Evolutionary conservation across 495 filamentous ascomycete species (phyloP).

Genomic region (Hypoxylon perforatum): DNA sequence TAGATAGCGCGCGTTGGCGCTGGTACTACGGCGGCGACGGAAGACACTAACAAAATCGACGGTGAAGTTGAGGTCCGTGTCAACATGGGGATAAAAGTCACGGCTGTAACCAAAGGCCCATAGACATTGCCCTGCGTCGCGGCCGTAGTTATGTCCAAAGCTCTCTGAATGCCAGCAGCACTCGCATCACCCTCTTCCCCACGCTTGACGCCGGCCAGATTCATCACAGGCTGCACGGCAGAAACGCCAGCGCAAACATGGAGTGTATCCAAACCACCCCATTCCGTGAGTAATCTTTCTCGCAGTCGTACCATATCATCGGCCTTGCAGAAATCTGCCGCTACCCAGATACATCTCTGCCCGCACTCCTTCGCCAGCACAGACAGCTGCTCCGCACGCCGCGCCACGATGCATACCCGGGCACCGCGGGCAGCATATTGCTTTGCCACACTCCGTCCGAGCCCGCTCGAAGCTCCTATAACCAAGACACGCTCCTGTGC

Average conservation of each 20-base stretch:
- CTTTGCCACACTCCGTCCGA: conserved; percentile 39
- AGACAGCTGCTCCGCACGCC: conserved; percentile 35
- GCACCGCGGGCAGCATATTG: conserved; percentile 43
- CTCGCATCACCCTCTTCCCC: conserved; percentile 33
- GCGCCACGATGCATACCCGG: conserved; percentile 41
- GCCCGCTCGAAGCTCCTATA: conserved; percentile 46
- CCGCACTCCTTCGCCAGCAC: conserved; percentile 42
- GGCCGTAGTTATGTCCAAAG: conserved; percentile 22
- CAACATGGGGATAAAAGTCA: conserved; percentile 44
- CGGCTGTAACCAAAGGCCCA: conserved; percentile 39
- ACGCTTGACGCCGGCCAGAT: conserved; percentile 30
- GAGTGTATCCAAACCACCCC: conserved; percentile 45
- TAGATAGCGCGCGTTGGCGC: conserved; percentile 48
- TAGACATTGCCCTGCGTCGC: conserved; percentile 44
- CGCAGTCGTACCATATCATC: conserved; percentile 42
- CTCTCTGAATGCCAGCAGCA: conserved; percentile 32
- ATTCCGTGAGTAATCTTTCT: conserved; percentile 26
- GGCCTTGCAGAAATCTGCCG: conserved; percentile 39
- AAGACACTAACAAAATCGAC: conserved; percentile 42
- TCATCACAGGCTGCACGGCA: conserved; percentile 48
- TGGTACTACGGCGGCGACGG: conserved; percentile 45
- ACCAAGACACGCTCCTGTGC: conserved; percentile 44
- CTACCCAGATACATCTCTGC: conserved; percentile 34
- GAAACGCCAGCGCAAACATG: conserved; percentile 46
- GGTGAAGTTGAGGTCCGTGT: conserved; percentile 43